These are phyloP conservation scores for Nigrograna mackinnonii DNA, from an alignment of 2,329 filamentous ascomycete genomes.

Conservation along the genomic window DNA sequence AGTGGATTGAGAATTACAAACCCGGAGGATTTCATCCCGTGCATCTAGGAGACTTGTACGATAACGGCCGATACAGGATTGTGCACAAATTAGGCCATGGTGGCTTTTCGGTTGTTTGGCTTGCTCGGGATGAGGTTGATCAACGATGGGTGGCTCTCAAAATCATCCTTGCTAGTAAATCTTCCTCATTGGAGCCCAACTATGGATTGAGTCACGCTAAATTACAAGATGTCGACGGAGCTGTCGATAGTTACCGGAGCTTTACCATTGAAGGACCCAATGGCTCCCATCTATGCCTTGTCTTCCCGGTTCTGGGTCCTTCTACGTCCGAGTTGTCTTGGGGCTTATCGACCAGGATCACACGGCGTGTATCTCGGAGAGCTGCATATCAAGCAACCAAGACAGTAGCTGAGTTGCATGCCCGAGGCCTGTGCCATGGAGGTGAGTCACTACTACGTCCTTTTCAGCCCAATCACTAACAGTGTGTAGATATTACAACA, in stretches of 20 bases:
- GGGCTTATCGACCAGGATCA: too few relatives aligned
- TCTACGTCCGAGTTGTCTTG: too few relatives aligned
- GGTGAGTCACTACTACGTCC: too few relatives aligned
- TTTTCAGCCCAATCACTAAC: too few relatives aligned
- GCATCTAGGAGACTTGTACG: conserved; percentile 14
- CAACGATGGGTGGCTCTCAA: conserved; percentile 15
- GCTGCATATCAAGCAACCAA: too few relatives aligned
- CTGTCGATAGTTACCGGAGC: conserved; percentile 4
- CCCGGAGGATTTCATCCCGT: conserved; percentile 13
- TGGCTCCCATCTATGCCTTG: conserved; percentile 9
- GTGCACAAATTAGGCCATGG: conserved; percentile 19
- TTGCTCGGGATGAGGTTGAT: conserved; percentile 10
- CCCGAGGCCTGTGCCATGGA: too few relatives aligned
- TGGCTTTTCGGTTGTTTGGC: conserved; percentile 18
- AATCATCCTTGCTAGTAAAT: conserved; percentile 11
- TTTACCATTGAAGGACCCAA: conserved; percentile 12
- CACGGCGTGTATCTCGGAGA: too few relatives aligned
- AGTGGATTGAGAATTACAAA: conserved; percentile 11
- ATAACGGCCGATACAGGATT: conserved; percentile 13
- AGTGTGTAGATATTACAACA: too few relatives aligned
- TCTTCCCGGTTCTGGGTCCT: conserved; percentile 7
- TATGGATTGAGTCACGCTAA: conserved; percentile 2
- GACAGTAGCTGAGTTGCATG: too few relatives aligned
- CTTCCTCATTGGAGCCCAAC: conserved; percentile 6
- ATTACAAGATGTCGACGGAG: background rate